A percentile compares a stretch with the other conserved stretches of the same genome.
These are phyloP conservation scores for Phyllosticta citribraziliensis DNA, from an alignment of 2,329 filamentous ascomycete species.

Conservation along the genomic window DNA sequence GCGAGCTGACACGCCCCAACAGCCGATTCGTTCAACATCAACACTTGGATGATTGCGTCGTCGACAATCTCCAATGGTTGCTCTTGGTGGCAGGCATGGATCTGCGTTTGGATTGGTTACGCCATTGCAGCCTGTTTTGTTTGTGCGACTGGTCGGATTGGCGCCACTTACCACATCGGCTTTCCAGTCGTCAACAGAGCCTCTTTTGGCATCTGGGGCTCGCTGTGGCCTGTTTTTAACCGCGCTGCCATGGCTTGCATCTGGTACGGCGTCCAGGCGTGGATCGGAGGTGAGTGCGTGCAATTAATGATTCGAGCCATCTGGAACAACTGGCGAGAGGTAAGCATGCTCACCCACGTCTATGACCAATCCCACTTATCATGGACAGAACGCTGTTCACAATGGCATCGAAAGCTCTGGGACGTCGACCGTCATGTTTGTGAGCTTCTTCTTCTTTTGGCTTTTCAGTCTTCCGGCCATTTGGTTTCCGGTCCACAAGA, in stretches of 20 bases:
- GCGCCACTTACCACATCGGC: slow-evolving; percentile 77
- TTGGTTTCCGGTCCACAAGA: slow-evolving; percentile 82
- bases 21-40: slow-evolving; percentile 42
- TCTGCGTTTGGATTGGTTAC: slow-evolving; percentile 81
- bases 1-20: slow-evolving; percentile 13
- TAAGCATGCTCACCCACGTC: slow-evolving; percentile 8
- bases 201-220: slow-evolving; percentile 83
- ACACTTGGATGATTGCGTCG: slow-evolving; percentile 89
- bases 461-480: slow-evolving; percentile 68
- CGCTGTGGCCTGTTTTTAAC: slow-evolving; percentile 81
- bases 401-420: slow-evolving; percentile 61
- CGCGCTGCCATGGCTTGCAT: slow-evolving; percentile 79
- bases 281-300: slow-evolving; percentile 73
- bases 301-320: slow-evolving; percentile 83
- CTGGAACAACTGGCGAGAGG: slow-evolving; percentile 57
- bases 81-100: slow-evolving; percentile 76
- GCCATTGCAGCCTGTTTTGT: slow-evolving; percentile 67
- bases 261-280: slow-evolving; percentile 79
- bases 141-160: slow-evolving; percentile 69
- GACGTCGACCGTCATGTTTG: slow-evolving; percentile 64
- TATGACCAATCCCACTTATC: slow-evolving; percentile 6
- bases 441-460: slow-evolving; percentile 85
- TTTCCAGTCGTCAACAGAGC: slow-evolving; percentile 73
- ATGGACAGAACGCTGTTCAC: slow-evolving; percentile 44
- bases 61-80: slow-evolving; percentile 69